Percentiles rank a stretch among this genome's conserved stretches.
phyloP scores from a whole-genome alignment of 345 rosid species.

The Salix exigua region DNA sequence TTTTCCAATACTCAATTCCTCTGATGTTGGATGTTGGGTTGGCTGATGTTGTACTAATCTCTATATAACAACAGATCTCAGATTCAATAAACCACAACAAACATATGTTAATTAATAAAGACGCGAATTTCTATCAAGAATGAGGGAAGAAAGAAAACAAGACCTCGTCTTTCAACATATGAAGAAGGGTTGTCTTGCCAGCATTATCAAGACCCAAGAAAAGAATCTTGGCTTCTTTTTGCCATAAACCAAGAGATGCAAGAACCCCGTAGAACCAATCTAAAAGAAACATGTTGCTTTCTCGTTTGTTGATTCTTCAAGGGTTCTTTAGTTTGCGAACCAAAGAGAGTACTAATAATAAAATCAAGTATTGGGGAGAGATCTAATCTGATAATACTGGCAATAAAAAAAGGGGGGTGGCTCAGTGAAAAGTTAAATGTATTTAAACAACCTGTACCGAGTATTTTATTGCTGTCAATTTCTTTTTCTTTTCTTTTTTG shows the following conservation, averaged over 20 bases:
- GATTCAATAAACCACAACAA: neutral
- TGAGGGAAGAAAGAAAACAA: neutral
- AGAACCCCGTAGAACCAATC: constrained; percentile 39
- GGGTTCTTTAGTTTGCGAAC: neutral
- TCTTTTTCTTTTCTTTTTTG: neutral
- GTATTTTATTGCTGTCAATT: neutral
- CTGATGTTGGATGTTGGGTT: constrained; percentile 71
- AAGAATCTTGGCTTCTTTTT: constrained; percentile 35
- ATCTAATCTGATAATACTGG: neutral
- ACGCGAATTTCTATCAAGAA: neutral
- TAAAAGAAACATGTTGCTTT: constrained; percentile 23
- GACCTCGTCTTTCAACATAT: constrained; percentile 37
- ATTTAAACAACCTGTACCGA: neutral
- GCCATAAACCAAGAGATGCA: constrained; percentile 37
- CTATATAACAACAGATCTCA: constrained; percentile 28
- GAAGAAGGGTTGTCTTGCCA: constrained; percentile 37
- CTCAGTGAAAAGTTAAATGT: neutral
- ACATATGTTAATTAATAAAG: neutral
- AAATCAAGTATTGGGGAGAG: neutral
- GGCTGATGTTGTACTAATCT: constrained; percentile 78
- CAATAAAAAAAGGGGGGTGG: neutral
- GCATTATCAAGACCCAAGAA: constrained; percentile 35
- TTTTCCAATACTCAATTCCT: constrained; percentile 73
- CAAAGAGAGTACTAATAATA: neutral
- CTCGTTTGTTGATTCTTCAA: neutral